Evolutionary conservation across 257 asterid species (phyloP), one percentile per base, ranked within the genome.

Genomic region (Scutellaria barbata): DNA sequence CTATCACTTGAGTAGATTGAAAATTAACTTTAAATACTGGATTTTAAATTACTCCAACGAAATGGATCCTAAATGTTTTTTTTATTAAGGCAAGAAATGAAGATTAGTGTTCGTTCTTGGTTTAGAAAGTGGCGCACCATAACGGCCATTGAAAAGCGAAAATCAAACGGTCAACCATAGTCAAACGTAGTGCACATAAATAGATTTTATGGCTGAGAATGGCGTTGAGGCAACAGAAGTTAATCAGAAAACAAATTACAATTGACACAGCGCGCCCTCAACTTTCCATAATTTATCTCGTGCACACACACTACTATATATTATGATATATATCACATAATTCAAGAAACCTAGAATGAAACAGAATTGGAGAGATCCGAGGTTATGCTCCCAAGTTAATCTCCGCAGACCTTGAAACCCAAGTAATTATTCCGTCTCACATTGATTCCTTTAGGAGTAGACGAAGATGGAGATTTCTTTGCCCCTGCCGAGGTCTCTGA

Each of bases 391-490:
- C 63, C 12, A 25, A 33, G 51, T 72, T 78, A 67, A 62, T 77
- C 22, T 62, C 58, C 22, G 60, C 76, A 74, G 50, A 53, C 50
- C 35, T 42, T 64, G 55, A 43, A 59, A 72, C 64, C 56, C 62
- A 42, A 63, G 59, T 53, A 16, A 57, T 50, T 30, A 1, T 42
- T 69, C 42, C 46, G 1, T 52, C 35, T 3, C 52, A 37, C 45
- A 54, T 81, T 74, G 7, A 37, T 58, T 68, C 69, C 40, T 37
- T 65, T 54, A 33, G 35, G 45, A n/a, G 12, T 18, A 2, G 13
- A 17, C 69, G 45, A 42, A 16, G 69, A 91, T 94, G 99, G 96
- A 89, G 78, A 77, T 79, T n/a, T 76, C 89, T 50, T 73, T 87
- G 88, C 88, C 88, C 37, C 64, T 82, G 67, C 95, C 74, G 40